Percentiles rank a stretch among this genome's conserved stretches.
Conservation (phyloP, 371 early-diverging fungal species). For the Fennellomyces sp. region DNA sequence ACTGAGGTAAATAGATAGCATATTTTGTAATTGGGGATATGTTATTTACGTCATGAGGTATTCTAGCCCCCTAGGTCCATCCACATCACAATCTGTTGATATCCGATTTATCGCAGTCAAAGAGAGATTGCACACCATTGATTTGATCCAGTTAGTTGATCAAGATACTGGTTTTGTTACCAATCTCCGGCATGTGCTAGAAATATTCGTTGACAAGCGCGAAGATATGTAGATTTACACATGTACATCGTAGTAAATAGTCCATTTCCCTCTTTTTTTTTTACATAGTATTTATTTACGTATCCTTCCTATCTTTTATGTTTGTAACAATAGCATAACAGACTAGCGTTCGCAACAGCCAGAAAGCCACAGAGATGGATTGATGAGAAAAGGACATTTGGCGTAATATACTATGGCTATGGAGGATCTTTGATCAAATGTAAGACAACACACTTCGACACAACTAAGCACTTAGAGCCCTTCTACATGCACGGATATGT, state of each 20-base stretch:
- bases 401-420: too few relatives aligned
- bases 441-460: too few relatives aligned
- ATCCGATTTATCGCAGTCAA: conserved; percentile 81
- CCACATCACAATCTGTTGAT: conserved; percentile 72
- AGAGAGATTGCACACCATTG: conserved; percentile 72
- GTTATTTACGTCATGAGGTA: neutral
- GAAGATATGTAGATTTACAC: neutral
- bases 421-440: too few relatives aligned
- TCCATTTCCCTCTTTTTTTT: neutral
- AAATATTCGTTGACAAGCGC: conserved; percentile 39
- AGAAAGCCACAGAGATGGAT: too few relatives aligned
- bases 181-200: conserved; percentile 62
- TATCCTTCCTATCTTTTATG: too few relatives aligned
- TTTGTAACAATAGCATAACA: too few relatives aligned
- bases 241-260: conserved; percentile 4
- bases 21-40: neutral
- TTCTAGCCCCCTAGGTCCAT: conserved; percentile 67
- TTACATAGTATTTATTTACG: too few relatives aligned
- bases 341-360: too few relatives aligned
- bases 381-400: too few relatives aligned
- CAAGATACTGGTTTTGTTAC: conserved; percentile 71
- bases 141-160: conserved; percentile 70
- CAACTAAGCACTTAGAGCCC: neutral
- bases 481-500: conserved; percentile 27
- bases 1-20: conserved; percentile 39